Evolutionary conservation across 2,329 filamentous ascomycete species (phyloP), one percentile per base, ranked within the genome.

Genomic region (Aspergillus tanneri): DNA sequence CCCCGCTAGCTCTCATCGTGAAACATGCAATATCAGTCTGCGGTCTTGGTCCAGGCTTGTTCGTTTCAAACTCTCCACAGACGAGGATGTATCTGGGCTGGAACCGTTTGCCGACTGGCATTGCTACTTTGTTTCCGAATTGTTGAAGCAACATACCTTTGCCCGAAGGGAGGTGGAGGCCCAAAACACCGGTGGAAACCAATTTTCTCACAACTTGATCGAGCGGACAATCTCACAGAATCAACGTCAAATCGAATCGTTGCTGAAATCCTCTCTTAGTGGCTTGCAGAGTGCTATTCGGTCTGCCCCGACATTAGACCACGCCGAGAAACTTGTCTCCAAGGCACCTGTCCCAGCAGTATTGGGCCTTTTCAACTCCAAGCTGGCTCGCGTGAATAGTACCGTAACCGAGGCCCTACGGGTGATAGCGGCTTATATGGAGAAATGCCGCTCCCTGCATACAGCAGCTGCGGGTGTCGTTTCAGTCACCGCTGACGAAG

Each of bases 11-110:
- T 84, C 82, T 9, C 82, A 84, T 63, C 72, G 73, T 43, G 80
- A 82, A 66, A 81, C 79, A 4, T 84, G 80, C 62, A 77, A 74
- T 43, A 72, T 84, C 32, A 83, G 75, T 52, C 72, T 84, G 5
- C 74, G 75, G 32, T 72, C 81, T 21, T 85, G 82, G 82, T 63
- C 72, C n/a, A 77, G 77, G 53, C 69, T 85, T 16, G 67, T 76
- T 16, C 70, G 70, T n/a, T 84, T 79, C 53, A 81, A 84, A 50
- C 56, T 82, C 12, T 80, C 79, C 0, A 77, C 72, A 0, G 56
- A 73, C 5, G 80, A 82, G 57, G 67, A 75, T 12, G 58, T 69
- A 1, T 62, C 65, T 2, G 68, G 69, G 1, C 59, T 81, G 4
- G 67, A 72, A 27, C 70, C 74, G 1, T 78, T 85, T 51, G 73